Evolutionary conservation across 2,329 filamentous ascomycete genomes (phyloP).

Genomic region (Ceratocystis huliohia): DNA sequence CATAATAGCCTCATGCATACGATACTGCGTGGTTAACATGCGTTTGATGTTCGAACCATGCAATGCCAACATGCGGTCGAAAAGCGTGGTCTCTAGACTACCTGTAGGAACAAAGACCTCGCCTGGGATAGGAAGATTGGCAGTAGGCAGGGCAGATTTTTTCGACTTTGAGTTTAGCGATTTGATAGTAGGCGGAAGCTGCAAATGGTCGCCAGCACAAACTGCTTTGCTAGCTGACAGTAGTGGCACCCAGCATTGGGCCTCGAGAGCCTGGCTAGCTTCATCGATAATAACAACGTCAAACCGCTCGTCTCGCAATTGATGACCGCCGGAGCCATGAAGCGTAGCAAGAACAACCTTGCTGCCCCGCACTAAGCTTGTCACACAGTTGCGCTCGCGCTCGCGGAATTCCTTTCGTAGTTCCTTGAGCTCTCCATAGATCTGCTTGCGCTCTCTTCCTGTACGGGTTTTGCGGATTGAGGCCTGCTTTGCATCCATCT

Average conservation of each 20-base stretch:
- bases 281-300: slow-evolving; percentile 95
- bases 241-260: slow-evolving; percentile 91
- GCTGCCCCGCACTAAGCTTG: slow-evolving; percentile 59
- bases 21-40: slow-evolving; percentile 94
- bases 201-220: slow-evolving; percentile 85
- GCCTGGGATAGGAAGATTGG: neutral
- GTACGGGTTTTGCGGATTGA: slow-evolving; percentile 77
- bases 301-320: slow-evolving; percentile 67
- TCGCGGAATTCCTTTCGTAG: slow-evolving; percentile 79
- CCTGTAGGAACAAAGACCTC: slow-evolving; percentile 23
- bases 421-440: slow-evolving; percentile 76
- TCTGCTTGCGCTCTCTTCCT: slow-evolving; percentile 63
- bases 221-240: slow-evolving; percentile 71
- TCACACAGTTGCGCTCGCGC: slow-evolving; percentile 70
- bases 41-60: slow-evolving; percentile 77
- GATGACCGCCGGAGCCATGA: slow-evolving; percentile 78
- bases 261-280: slow-evolving; percentile 87
- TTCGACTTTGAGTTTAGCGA: slow-evolving; percentile 45
- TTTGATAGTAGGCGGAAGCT: slow-evolving; percentile 90
- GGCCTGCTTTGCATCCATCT: slow-evolving; percentile 86
- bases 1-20: slow-evolving; percentile 97
- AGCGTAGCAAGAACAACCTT: slow-evolving; percentile 86
- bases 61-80: slow-evolving; percentile 71
- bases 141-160: slow-evolving; percentile 26
- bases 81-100: slow-evolving; percentile 73